Percentiles rank a stretch among this genome's conserved stretches.
phyloP scores from a whole-genome alignment of 164 flowering plant species.

The Aristolochia fimbriata region DNA sequence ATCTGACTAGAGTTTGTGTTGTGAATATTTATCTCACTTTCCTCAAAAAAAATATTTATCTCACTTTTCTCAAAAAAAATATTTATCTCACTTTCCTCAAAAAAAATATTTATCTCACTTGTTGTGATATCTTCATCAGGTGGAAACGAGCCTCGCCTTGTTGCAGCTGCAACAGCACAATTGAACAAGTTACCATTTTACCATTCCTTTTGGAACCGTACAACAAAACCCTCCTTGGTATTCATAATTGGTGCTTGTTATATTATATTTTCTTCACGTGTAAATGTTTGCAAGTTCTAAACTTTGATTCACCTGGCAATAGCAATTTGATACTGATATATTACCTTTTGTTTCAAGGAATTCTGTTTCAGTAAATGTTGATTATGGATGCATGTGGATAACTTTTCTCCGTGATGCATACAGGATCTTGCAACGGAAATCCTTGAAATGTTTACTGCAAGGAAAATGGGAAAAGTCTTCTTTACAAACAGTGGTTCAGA shows the following conservation, averaged over 20 bases:
- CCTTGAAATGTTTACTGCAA: slow-evolving; percentile 63
- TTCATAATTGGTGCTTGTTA: not conserved
- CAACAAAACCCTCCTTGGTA: slow-evolving; percentile 96
- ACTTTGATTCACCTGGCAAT: too few relatives aligned
- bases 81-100: too few relatives aligned
- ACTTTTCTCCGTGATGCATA: not conserved
- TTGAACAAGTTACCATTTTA: slow-evolving; percentile 82
- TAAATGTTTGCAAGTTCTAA: too few relatives aligned
- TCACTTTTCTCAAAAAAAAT: too few relatives aligned
- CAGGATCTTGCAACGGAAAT: slow-evolving; percentile 93
- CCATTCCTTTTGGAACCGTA: slow-evolving; percentile 97
- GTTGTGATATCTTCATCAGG: slow-evolving; percentile 33
- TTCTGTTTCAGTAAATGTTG: too few relatives aligned
- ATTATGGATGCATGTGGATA: not conserved
- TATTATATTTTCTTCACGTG: not conserved
- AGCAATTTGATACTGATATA: not conserved
- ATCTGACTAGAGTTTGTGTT: too few relatives aligned
- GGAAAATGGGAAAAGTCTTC: slow-evolving; percentile 77
- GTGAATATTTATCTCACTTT: too few relatives aligned
- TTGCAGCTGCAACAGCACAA: slow-evolving; percentile 78
- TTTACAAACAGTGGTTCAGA: slow-evolving; percentile 97
- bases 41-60: too few relatives aligned
- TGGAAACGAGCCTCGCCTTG: slow-evolving; percentile 89
- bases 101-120: too few relatives aligned
- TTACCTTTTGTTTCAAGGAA: not conserved